These are phyloP conservation scores for Tephrocybe rancida DNA, from an alignment of 768 basidiomycete genomes.

Conservation along the genomic window DNA sequence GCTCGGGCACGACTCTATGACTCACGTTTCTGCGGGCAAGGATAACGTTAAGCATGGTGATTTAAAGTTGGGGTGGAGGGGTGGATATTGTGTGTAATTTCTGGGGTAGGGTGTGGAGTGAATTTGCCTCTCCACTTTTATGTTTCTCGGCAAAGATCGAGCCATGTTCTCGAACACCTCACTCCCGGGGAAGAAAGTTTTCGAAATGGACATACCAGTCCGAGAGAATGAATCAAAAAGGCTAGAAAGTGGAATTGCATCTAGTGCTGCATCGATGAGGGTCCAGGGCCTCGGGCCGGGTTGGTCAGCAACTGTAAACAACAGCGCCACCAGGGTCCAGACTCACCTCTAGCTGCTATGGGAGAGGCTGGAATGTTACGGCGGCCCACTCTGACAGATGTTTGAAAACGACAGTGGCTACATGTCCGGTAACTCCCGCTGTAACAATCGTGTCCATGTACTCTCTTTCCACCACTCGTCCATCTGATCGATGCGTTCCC, in stretches of 20 bases:
- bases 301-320: background rate
- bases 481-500: constrained; percentile 82
- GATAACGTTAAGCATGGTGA: constrained; percentile 21
- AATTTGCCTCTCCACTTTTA: too few species aligned
- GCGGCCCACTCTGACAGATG: constrained; percentile 14
- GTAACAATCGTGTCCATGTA: constrained; percentile 83
- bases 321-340: background rate
- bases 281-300: too few species aligned
- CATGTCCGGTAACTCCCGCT: constrained; percentile 83
- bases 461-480: constrained; percentile 93
- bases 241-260: too few species aligned
- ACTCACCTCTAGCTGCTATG: background rate
- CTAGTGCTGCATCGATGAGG: too few species aligned
- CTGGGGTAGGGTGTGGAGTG: too few species aligned
- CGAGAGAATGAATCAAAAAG: too few species aligned
- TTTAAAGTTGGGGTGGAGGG: too few species aligned
- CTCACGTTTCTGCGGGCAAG: constrained; percentile 30
- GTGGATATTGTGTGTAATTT: too few species aligned
- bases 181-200: too few species aligned
- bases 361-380: background rate
- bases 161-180: too few species aligned
- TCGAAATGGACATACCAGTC: background rate
- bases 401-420: constrained; percentile 21
- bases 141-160: too few species aligned
- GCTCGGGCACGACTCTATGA: background rate